phyloP scores from a whole-genome alignment of 2,329 filamentous ascomycete genomes.

The Stemphylium lycopersici region DNA sequence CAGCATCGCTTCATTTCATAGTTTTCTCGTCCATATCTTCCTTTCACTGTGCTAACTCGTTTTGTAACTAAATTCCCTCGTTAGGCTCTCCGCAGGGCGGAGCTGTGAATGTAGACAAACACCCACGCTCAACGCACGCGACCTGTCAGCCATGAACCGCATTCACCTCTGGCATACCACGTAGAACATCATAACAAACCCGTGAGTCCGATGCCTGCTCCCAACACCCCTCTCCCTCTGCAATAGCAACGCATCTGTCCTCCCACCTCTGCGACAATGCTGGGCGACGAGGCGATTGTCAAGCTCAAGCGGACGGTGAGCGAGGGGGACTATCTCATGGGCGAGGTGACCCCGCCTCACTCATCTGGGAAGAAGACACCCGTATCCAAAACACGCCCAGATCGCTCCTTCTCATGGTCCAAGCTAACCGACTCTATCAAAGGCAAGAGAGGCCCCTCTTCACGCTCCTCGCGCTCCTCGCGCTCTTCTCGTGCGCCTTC shows the following conservation, averaged over 20 bases:
- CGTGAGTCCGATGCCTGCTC: slow-evolving; percentile 30
- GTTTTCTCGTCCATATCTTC: not conserved
- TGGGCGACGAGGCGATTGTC: slow-evolving; percentile 24
- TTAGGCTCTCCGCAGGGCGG: slow-evolving; percentile 12
- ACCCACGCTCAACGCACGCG: slow-evolving; percentile 24
- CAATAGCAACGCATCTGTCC: slow-evolving; percentile 1
- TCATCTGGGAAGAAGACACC: slow-evolving; percentile 14
- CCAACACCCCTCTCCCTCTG: slow-evolving; percentile 9
- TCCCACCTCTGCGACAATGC: slow-evolving; percentile 21
- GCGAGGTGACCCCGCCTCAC: slow-evolving; percentile 22
- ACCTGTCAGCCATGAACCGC: slow-evolving; percentile 30
- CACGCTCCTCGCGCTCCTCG: slow-evolving; percentile 16
- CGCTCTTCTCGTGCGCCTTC: slow-evolving; percentile 21
- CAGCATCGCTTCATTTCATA: slow-evolving; percentile 5
- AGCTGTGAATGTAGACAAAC: slow-evolving; percentile 26
- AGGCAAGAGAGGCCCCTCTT: slow-evolving; percentile 23
- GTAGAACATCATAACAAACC: slow-evolving; percentile 18
- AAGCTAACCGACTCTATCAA: slow-evolving; percentile 38
- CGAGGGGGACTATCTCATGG: slow-evolving; percentile 26
- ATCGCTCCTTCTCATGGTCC: slow-evolving; percentile 34
- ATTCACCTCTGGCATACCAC: slow-evolving; percentile 31
- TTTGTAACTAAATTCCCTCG: slow-evolving; percentile 10
- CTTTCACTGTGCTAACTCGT: not conserved
- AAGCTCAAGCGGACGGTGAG: slow-evolving; percentile 35
- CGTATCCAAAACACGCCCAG: slow-evolving; percentile 3